A percentile compares a stretch with the other conserved stretches of the same genome.
phyloP scores from a whole-genome alignment of 768 basidiomycete genomes.

The Pulveroboletus sp. region DNA sequence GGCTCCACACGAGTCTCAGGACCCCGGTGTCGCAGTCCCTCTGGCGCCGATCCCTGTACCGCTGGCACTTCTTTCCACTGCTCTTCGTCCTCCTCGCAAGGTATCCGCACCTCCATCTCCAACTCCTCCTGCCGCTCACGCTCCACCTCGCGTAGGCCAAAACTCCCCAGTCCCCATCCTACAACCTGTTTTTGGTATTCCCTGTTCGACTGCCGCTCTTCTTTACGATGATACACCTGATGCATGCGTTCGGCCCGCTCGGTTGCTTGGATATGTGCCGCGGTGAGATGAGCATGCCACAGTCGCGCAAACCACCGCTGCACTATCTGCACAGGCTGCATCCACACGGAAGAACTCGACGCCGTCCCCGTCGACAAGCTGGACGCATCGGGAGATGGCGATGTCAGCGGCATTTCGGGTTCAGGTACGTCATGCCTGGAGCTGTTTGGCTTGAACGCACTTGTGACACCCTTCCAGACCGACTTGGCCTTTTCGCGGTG shows the following conservation, averaged over 20 bases:
- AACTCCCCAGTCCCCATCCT: conserved; percentile 76
- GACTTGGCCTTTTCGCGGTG: conserved; percentile 50
- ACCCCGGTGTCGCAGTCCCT: conserved; percentile 11
- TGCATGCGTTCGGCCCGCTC: conserved; percentile 64
- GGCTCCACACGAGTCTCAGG: background rate
- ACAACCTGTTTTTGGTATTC: conserved; percentile 28
- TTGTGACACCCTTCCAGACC: conserved; percentile 56
- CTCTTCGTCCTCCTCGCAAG: conserved; percentile 21
- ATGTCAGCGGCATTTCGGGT: background rate
- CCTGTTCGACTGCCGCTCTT: conserved; percentile 17
- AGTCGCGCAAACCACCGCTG: conserved; percentile 56
- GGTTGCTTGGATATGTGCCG: conserved; percentile 64
- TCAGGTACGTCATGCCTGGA: background rate
- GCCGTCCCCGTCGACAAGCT: background rate
- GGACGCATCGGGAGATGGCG: conserved; percentile 10
- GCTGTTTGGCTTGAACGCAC: conserved; percentile 36
- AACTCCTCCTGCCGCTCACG: conserved; percentile 26
- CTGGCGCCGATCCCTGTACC: background rate
- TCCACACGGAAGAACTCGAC: background rate
- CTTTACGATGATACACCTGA: conserved; percentile 47
- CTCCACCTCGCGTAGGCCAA: conserved; percentile 41
- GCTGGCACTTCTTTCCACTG: conserved; percentile 12
- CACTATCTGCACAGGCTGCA: conserved; percentile 29
- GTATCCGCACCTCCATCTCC: background rate
- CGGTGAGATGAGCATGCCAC: conserved; percentile 65